These are phyloP conservation scores for Prunus persica DNA, from an alignment of 306 rosid species.

Conservation along the genomic window DNA sequence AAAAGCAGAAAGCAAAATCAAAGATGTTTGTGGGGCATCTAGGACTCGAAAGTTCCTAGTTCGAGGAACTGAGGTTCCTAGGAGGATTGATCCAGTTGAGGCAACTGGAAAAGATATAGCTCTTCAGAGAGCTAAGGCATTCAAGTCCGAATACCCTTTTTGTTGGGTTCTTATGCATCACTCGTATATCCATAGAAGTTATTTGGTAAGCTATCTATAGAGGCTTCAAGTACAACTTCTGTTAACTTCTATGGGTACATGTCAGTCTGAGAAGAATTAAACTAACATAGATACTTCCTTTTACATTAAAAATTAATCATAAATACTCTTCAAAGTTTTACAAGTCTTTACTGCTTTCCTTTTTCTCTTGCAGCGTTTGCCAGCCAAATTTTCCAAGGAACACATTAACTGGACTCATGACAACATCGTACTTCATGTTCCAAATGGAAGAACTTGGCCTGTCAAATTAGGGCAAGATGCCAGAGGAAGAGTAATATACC, in stretches of 20 bases:
- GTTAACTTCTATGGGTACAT: not conserved
- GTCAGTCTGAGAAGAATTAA: too few relatives aligned
- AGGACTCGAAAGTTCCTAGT: not conserved
- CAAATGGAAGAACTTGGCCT: not conserved
- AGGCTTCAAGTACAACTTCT: conserved; percentile 6
- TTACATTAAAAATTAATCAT: too few relatives aligned
- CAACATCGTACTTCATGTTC: too few relatives aligned
- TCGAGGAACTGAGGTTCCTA: not conserved
- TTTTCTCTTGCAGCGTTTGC: not conserved
- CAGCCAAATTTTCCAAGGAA: too few relatives aligned
- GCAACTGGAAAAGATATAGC: not conserved
- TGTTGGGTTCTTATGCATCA: not conserved
- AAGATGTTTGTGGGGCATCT: not conserved
- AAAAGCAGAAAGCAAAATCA: not conserved
- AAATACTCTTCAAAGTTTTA: too few relatives aligned
- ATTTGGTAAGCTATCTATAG: conserved; percentile 22
- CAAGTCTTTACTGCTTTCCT: too few relatives aligned
- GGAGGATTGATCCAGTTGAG: not conserved
- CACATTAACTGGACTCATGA: too few relatives aligned
- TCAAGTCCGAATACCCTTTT: not conserved
- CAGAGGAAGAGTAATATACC: not conserved
- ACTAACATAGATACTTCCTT: too few relatives aligned
- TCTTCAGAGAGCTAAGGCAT: not conserved
- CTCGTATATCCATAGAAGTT: not conserved
- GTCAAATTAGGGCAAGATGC: not conserved